Evolutionary conservation across 2,329 filamentous ascomycete genomes (phyloP), one percentile per base, ranked within the genome.

Genomic region (Cordyceps militaris): DNA sequence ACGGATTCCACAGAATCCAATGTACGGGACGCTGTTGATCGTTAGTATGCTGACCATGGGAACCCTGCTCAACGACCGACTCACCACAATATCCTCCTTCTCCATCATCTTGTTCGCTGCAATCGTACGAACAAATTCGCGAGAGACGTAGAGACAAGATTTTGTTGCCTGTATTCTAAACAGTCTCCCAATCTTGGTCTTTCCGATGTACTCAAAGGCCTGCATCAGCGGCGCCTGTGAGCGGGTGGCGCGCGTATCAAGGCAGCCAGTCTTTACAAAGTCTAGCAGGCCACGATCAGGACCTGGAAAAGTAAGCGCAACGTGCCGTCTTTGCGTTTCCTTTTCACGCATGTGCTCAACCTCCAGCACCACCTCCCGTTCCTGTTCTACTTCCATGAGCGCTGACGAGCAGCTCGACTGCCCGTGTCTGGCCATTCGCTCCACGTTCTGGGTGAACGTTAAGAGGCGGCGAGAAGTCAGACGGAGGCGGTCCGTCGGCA

Each of bases 1-100:
- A n/a, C 0, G 63, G 62, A 59, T 77, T 81, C 77, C 79, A 86
- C 0, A 88, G 66, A 2, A 89, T 64, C 84, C 83, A 89, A 26
- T 84, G 79, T 0, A 86, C 80, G 0, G 79, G 73, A 1, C 76
- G 71, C 61, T 78, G 61, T 63, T 59, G 7, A 51, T 8, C 2
- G 16, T 64, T 58, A 59, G 65, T 49, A 4, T 1, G 21, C 5
- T 23, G 30, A n/a, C 2, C 13, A n/a, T 11, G 1, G 6, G 24
- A n/a, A 9, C 0, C 10, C 30, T 6, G 6, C 6, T 21, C 11
- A 24, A 9, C 7, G 9, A 13, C 1, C 6, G 7, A 44, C 51
- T 54, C 28, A 44, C 51, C 4, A 46, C 4, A 1, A 48, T 48
- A 16, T 56, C 34, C 11, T 19, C 16, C 32, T 30, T 38, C 4